Evolutionary conservation across 2,329 filamentous ascomycete genomes (phyloP), one percentile per base, ranked within the genome.

Genomic region (Penicillium griseofulvum): DNA sequence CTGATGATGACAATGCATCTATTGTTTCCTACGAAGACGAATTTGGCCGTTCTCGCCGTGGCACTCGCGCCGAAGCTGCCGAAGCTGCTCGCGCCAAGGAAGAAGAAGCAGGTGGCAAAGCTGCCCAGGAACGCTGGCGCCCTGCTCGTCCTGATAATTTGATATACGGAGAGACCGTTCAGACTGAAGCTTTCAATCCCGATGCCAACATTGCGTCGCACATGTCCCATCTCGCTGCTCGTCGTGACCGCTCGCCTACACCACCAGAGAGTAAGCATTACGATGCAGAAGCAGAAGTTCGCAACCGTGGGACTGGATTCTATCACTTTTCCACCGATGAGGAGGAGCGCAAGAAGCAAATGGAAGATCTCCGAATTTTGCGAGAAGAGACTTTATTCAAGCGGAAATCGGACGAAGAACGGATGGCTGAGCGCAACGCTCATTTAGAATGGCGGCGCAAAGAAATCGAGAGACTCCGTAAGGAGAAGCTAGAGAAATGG

Each of bases 11-110:
- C 41, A 74, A 78, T 42, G 78, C 81, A 26, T 87, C 91, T 51
- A 73, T 89, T n/a, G 78, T 97, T 5, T 92, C 97, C 63, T 95
- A 90, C 70, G 83, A 88, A 49, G 94, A 99, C 72, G 94, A 97
- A 68, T 96, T 95, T 69, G 94, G 94, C 2, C 87, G 94, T n/a
- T 82, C 87, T 14, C 81, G 92, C 4, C 84, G 78, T 41, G 89
- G 88, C 17, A 93, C 90, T 0, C 82, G 83, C 45, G 82, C 85
- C 5, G 84, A 94, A 59, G 86, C 83, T 16, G 82, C 84, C 38
- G 81, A 81, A 7, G 81, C 88, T 63, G 82, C 88, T 62, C 82
- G 84, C 12, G 77, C 80, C 37, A 80, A 73, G 34, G 60, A 63
- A 19, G 64, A 68, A 52, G 55, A 62, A 33, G 52, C 62, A 37